A percentile compares a stretch with the other conserved stretches of the same genome.
Conservation (phyloP, 345 rosid species). For the Carallia pectinifolia region DNA sequence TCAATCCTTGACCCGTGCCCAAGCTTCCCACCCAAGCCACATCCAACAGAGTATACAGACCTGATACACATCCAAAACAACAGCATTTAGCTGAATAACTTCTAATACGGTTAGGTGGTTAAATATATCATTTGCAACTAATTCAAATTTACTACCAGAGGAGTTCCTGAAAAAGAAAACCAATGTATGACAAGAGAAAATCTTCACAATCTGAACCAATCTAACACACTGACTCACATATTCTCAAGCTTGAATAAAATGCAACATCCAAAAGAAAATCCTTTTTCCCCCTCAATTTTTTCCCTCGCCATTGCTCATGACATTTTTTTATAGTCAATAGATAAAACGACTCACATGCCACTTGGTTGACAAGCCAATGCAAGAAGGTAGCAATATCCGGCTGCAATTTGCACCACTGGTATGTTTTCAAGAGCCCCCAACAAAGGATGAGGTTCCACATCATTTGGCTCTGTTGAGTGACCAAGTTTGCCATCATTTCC, state of each 20-base stretch:
- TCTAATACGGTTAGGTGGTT: not conserved
- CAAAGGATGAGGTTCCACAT: conserved; percentile 74
- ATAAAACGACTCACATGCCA: conserved; percentile 76
- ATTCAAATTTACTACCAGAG: not conserved
- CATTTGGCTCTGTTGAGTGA: conserved; percentile 72
- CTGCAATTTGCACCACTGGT: conserved; percentile 86
- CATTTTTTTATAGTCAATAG: conserved; percentile 4
- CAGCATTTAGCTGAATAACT: conserved; percentile 10
- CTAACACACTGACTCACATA: not conserved
- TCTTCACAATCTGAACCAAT: not conserved
- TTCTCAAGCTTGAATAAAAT: not conserved
- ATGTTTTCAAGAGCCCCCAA: conserved; percentile 84
- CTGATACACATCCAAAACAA: conserved; percentile 35
- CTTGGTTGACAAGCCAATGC: conserved; percentile 84
- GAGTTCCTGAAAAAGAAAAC: too few relatives aligned
- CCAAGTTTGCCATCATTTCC: conserved; percentile 77
- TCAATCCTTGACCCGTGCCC: conserved; percentile 77
- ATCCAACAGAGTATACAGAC: conserved; percentile 97
- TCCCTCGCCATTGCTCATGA: not conserved
- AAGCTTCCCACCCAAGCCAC: conserved; percentile 97
- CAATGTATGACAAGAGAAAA: not conserved
- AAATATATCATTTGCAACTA: not conserved
- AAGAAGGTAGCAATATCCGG: conserved; percentile 95
- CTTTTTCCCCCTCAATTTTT: not conserved
- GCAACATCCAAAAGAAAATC: not conserved